Base-by-base conservation (phyloP, 495 filamentous ascomycete genomes). In the Xylaria scruposa region DNA sequence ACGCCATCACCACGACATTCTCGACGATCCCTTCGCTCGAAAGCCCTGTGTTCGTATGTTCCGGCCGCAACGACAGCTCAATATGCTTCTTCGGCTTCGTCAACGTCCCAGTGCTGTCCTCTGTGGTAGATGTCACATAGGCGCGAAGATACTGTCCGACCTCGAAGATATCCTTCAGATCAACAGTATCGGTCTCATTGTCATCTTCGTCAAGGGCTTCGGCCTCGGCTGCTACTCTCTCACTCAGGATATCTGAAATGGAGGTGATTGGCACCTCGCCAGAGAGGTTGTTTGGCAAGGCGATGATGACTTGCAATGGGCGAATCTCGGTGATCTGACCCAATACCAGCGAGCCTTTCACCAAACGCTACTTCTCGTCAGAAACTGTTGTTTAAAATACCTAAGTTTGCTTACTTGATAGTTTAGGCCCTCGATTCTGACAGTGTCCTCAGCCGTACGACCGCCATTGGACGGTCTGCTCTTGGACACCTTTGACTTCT, bases 221-320 rank as follows among this genome's bases (percentile, higher is more conserved):
- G 7, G 83, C 85, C 63, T 88, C 90, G 21, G 89, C 87, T 71
- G 90, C 80, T 49, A 92, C 91, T 58, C 93, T 85, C 49, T 87
- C 81, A 15, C 82, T 84, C 19, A 86, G 73, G 31, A 72, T 13
- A 67, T 92, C 89, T 13, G 97, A 98, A 46, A 99, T 89, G 15
- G 92, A 89, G n/a, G 95, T 97, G 53, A 99, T 88, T 56, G 97
- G 89, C 9, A 97, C 89, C 80, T 93, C 96, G 51, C 96, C 97
- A 64, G 89, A 91, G 15, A 98, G 88, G 77, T 97, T 97, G 78
- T 98, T 99, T 17, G 97, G 94, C 29, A 98, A 83, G 24, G 94
- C 90, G 70, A 99, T 81, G 29, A 89, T 87, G 71, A 99, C 82
- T 78, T 97, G 91, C 70, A 92, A 86, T 53, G 87, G 78, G 73